phyloP scores from a whole-genome alignment of 164 flowering plant genomes.

The Berberis vulgaris region DNA sequence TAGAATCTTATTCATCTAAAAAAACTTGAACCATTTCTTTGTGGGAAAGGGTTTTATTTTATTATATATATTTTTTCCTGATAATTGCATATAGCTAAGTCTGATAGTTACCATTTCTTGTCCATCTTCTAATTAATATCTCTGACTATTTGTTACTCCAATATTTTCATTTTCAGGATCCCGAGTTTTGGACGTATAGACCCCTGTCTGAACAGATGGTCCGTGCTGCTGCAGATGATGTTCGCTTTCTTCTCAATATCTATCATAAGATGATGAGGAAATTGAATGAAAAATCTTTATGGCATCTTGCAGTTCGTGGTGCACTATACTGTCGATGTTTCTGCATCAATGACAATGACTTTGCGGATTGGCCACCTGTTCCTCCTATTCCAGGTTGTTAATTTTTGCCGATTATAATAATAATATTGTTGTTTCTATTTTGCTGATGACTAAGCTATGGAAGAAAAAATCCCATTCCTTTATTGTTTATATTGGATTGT shows the following conservation, averaged over 20 bases:
- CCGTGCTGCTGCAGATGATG: conserved; percentile 96
- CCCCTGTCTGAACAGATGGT: conserved; percentile 84
- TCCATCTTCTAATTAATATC: no score
- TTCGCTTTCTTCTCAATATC: conserved; percentile 80
- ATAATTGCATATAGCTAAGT: no score
- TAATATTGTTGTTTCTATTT: no score
- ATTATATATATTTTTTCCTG: no score
- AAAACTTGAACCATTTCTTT: no score
- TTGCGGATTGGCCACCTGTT: conserved; percentile 76
- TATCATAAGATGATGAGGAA: conserved; percentile 83
- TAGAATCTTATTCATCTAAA: no score
- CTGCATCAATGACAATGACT: conserved; percentile 58
- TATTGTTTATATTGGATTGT: no score
- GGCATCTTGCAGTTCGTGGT: conserved; percentile 79
- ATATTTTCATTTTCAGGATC: conserved; percentile 50
- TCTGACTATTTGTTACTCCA: neutral
- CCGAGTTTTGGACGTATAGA: conserved; percentile 78
- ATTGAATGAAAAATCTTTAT: conserved; percentile 53
- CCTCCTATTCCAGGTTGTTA: conserved; percentile 55
- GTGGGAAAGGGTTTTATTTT: no score
- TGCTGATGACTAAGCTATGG: no score
- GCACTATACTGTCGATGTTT: conserved; percentile 87
- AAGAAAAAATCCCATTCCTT: no score
- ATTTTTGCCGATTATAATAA: no score
- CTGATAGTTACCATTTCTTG: no score